phyloP scores from a whole-genome alignment of 2,329 filamentous ascomycete genomes.

The Decorospora gaudefroyi region DNA sequence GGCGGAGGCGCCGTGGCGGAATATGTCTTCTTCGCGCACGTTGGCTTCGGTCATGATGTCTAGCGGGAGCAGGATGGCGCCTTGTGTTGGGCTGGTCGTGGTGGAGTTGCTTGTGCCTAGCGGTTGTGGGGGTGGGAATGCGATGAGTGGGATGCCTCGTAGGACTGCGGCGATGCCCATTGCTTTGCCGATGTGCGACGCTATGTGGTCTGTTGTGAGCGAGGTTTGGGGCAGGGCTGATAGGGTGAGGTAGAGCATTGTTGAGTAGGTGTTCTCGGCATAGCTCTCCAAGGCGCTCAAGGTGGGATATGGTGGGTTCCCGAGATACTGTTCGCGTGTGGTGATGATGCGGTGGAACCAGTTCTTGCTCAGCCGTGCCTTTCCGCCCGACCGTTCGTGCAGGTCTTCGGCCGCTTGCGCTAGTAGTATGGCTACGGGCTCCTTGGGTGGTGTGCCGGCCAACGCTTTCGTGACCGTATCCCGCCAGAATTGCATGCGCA shows the following conservation, averaged over 20 bases:
- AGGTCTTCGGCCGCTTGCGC: conserved; percentile 69
- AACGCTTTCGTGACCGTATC: conserved; percentile 81
- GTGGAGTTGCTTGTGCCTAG: conserved; percentile 51
- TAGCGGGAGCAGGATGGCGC: conserved; percentile 77
- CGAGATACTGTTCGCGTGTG: conserved; percentile 79
- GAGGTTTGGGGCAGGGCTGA: conserved; percentile 78
- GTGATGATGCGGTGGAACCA: conserved; percentile 72
- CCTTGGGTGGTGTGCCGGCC: conserved; percentile 76
- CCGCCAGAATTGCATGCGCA: conserved; percentile 95
- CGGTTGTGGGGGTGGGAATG: conserved; percentile 69
- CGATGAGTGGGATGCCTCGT: conserved; percentile 86
- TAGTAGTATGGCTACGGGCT: conserved; percentile 86
- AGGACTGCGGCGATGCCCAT: conserved; percentile 84
- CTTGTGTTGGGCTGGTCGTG: conserved; percentile 56
- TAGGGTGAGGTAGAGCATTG: conserved; percentile 84
- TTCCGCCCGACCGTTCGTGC: conserved; percentile 52
- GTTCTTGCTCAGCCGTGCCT: conserved; percentile 57
- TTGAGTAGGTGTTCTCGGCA: conserved; percentile 93
- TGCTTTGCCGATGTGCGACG: conserved; percentile 93
- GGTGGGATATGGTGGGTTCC: conserved; percentile 77
- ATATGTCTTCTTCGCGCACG: conserved; percentile 86
- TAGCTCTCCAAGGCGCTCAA: conserved; percentile 80
- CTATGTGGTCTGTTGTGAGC: conserved; percentile 86
- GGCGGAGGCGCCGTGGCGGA: conserved; percentile 77
- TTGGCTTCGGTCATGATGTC: conserved; percentile 85